Conservation (phyloP, 768 basidiomycete genomes). For the Leccinum broughii region DNA sequence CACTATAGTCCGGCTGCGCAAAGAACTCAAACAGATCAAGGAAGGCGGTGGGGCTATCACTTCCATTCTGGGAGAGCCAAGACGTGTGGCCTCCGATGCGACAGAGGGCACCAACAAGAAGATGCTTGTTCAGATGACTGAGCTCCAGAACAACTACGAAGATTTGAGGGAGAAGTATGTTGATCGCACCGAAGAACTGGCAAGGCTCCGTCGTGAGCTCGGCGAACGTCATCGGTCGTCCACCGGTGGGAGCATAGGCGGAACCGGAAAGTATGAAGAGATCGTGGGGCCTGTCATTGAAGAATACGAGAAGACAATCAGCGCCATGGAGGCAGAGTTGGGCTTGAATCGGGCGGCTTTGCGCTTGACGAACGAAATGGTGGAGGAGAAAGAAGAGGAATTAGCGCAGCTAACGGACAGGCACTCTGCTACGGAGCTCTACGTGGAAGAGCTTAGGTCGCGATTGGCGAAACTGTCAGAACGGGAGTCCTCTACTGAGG, state of each 20-base stretch:
- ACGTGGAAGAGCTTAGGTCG: slow-evolving; percentile 81
- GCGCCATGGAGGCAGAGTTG: slow-evolving; percentile 91
- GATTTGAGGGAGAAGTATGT: slow-evolving; percentile 81
- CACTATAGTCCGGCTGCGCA: slow-evolving; percentile 80
- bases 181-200: slow-evolving; percentile 86
- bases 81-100: slow-evolving; percentile 32
- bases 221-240: slow-evolving; percentile 70
- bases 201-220: slow-evolving; percentile 73
- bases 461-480: slow-evolving; percentile 83
- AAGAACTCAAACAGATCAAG: slow-evolving; percentile 81
- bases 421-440: slow-evolving; percentile 77
- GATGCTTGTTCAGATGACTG: slow-evolving; percentile 76
- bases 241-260: slow-evolving; percentile 58
- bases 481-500: slow-evolving; percentile 90
- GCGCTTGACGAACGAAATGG: slow-evolving; percentile 87
- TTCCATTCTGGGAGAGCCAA: slow-evolving; percentile 30
- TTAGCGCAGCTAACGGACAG: slow-evolving; percentile 62
- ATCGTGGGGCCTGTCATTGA: slow-evolving; percentile 97
- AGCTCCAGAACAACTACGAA: slow-evolving; percentile 84
- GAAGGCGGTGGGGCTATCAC: slow-evolving; percentile 48
- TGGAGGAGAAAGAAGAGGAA: slow-evolving; percentile 89
- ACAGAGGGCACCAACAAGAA: slow-evolving; percentile 70
- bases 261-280: slow-evolving; percentile 82
- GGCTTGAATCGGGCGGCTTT: slow-evolving; percentile 84
- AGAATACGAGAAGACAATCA: slow-evolving; percentile 97